Percentiles rank a stretch among this genome's conserved stretches.
These are phyloP conservation scores for Pyrenula massariospora DNA, from an alignment of 495 filamentous ascomycete species.

Conservation along the genomic window DNA sequence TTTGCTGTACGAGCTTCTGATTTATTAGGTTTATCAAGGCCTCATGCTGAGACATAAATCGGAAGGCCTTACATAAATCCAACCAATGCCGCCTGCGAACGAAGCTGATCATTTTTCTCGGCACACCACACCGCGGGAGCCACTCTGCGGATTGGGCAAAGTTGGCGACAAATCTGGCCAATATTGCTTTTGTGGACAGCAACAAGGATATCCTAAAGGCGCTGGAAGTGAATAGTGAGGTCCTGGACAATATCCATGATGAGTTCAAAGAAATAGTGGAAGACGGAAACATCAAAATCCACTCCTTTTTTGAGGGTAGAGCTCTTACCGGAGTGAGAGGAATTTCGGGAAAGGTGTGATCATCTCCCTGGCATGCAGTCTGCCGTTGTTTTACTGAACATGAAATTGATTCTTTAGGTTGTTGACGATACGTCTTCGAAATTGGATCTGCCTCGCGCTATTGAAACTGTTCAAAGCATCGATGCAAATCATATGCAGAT, in stretches of 20 bases:
- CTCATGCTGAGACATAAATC: too few relatives aligned
- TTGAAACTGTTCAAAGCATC: conserved; percentile 26
- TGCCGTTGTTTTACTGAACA: conserved; percentile 1
- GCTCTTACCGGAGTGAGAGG: too few relatives aligned
- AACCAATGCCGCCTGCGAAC: conserved; percentile 16
- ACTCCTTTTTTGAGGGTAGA: conserved; percentile 33
- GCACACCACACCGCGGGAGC: conserved; percentile 29
- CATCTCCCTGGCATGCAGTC: too few relatives aligned
- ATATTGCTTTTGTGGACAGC: conserved; percentile 14
- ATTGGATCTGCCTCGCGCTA: too few relatives aligned
- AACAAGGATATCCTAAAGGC: conserved; percentile 16
- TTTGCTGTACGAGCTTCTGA: too few relatives aligned
- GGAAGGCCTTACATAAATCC: too few relatives aligned
- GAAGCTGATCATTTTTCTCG: conserved; percentile 25
- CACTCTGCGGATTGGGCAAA: conserved; percentile 16
- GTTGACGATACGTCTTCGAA: too few relatives aligned
- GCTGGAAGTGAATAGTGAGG: conserved; percentile 22
- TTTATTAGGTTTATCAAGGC: too few relatives aligned
- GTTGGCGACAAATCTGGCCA: conserved; percentile 14
- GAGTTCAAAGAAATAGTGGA: conserved; percentile 16
- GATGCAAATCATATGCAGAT: conserved; percentile 26
- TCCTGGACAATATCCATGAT: conserved; percentile 24
- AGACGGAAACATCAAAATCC: conserved; percentile 16
- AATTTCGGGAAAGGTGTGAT: too few relatives aligned
- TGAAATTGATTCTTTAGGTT: too few relatives aligned